Base-by-base conservation (phyloP, 83 land plant genomes). In the Diphasiastrum complanatum region DNA sequence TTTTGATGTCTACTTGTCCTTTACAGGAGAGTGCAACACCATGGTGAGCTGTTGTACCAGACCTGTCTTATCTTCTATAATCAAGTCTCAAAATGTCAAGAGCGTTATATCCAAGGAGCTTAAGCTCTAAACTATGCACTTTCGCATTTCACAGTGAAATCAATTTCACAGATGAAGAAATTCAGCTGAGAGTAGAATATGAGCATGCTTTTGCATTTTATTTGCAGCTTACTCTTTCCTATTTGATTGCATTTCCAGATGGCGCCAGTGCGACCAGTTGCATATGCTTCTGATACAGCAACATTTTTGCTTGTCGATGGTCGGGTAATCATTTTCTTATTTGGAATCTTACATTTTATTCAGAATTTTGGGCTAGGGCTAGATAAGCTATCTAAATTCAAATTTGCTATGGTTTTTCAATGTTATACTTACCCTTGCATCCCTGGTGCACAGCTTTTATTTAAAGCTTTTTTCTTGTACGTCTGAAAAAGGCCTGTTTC, bases 301-400 rank as follows among this genome's bases (percentile, higher is more conserved):
- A 68, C 81, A 1, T 83, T 86, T 33, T 76, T 78, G 61, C 43
- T 86, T 31, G 67, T 75, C 47, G 91, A 86, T 79, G 89, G 89
- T 35, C 74, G 91, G 66, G 91, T 86, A 84, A 74, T 81, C 12
- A 37, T 22, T 37, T 34, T 19, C 33, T 22, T 28, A 2, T 22
- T 31, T 23, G 45, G 57, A 3, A 11, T 8, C 3, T 32, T 1
- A 22, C 1, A 12, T 63, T 30, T 3, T 63, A 19, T 2, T 1
- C 20, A 45, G 34, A 23, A 14, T n/a, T 16, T 0, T 34, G 43
- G 26, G 19, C 20, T 50, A 63, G 29, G 16, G n/a, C n/a, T n/a
- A n/a, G n/a, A n/a, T n/a, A n/a, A n/a, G n/a, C n/a, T n/a, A n/a
- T n/a, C n/a, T n/a, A n/a, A n/a, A n/a, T n/a, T n/a, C n/a, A n/a